Percentiles rank a stretch among this genome's conserved stretches.
phyloP scores from a whole-genome alignment of 805 yeast genomes.

The Zygotorulaspora sp. region DNA sequence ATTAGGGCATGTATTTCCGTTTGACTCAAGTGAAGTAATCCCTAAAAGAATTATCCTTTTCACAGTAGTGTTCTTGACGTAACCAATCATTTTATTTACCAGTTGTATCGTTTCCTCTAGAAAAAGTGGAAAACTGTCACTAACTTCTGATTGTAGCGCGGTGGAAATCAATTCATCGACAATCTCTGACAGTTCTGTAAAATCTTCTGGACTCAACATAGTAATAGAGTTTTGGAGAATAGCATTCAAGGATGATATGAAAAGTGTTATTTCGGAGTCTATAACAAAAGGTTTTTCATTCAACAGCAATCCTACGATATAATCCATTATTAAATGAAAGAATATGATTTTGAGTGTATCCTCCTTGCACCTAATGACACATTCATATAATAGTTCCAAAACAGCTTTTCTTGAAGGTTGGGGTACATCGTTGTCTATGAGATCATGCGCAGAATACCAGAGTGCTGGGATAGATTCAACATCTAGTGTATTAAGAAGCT shows the following conservation, averaged over 20 bases:
- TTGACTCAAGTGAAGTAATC: too few species aligned
- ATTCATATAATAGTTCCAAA: constrained; percentile 48
- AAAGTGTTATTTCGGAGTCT: constrained; percentile 50
- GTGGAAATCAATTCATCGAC: constrained; percentile 3
- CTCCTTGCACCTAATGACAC: constrained; percentile 49
- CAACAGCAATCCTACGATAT: constrained; percentile 32
- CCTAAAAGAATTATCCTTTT: neutral
- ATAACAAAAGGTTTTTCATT: constrained; percentile 19
- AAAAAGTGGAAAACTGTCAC: neutral
- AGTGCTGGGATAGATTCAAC: constrained; percentile 63
- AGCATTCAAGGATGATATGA: constrained; percentile 43
- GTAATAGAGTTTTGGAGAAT: constrained; percentile 2
- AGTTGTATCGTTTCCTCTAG: constrained; percentile 6
- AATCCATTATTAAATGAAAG: constrained; percentile 52
- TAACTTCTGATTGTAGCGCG: constrained; percentile 1
- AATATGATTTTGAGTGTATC: constrained; percentile 49
- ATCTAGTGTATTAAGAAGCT: constrained; percentile 47
- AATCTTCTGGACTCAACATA: constrained; percentile 6
- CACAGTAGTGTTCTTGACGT: neutral
- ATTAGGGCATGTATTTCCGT: too few species aligned
- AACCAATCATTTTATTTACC: neutral
- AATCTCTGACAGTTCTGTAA: neutral
- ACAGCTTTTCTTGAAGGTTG: constrained; percentile 43
- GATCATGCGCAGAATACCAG: constrained; percentile 64
- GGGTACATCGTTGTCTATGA: constrained; percentile 41